Conservation (phyloP, 2,329 filamentous ascomycete genomes). For the Penicillium frequentans region DNA sequence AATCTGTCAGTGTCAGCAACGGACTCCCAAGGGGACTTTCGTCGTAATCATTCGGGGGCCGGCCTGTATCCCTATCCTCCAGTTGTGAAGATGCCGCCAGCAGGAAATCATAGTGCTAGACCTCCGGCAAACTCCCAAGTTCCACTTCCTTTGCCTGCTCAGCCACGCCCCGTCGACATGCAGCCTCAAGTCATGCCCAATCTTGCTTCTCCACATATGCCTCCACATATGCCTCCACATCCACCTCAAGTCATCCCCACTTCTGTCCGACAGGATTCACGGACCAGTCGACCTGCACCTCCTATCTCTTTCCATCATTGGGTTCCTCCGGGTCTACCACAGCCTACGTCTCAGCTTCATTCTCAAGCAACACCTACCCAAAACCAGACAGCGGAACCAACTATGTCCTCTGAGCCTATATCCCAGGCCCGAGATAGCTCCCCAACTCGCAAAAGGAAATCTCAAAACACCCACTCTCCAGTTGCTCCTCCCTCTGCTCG, state of each 20-base stretch:
- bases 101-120: not conserved
- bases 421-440: not conserved
- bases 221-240: not conserved
- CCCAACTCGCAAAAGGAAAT: conserved; percentile 10
- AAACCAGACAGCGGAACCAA: not conserved
- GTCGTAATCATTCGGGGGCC: not conserved
- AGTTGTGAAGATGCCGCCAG: not conserved
- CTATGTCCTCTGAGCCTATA: not conserved
- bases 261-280: not conserved
- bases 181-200: not conserved
- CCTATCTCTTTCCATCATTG: conserved; percentile 15
- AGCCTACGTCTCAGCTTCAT: not conserved
- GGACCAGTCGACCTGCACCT: conserved; percentile 1
- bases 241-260: not conserved
- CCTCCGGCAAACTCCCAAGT: not conserved
- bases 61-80: not conserved
- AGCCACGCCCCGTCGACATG: not conserved
- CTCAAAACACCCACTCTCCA: not conserved
- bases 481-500: conserved; percentile 2
- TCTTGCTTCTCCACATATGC: not conserved
- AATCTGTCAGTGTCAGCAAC: not conserved
- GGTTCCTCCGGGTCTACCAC: conserved; percentile 3
- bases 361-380: not conserved
- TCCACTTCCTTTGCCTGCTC: not conserved
- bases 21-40: not conserved